Base-by-base conservation (phyloP, 176 grass and related monocot genomes). In the Canna indica region DNA sequence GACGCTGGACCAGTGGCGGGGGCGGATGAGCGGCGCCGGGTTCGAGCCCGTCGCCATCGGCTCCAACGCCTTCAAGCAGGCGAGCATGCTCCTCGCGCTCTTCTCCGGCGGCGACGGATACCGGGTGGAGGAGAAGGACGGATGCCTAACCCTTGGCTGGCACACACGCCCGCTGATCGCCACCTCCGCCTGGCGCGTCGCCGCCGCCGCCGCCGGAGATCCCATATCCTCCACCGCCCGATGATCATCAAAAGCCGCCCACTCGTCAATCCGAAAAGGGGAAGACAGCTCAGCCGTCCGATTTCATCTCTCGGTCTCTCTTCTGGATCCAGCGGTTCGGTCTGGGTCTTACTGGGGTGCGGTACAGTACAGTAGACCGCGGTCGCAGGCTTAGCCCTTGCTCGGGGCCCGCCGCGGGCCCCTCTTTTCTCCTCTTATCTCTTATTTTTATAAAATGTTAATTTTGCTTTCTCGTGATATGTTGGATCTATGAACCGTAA, bases 81-180 rank as follows among this genome's bases (percentile, higher is more conserved):
- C 73, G 0, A 30, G 75, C 24, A 69, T 79, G 22, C 20, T 64
- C 58, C 28, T 77, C 13, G 68, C 68, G 27, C 1, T 45, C 46
- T 50, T 41, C 12, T 26, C 35, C 0, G 76, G 80, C 0, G 3
- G 74, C 7, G 36, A 26, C 6, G 67, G 35, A 0, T 69, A 41
- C 8, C 44, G 65, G 26, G 77, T 44, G 18, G 42, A 25, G 9
- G 68, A 54, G 10, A 64, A 58, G 34, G 1, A 24, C 2, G 77
- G 73, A 0, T 83, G 80, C 69, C 70, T 83, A 30, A 74, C 78
- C 7, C 27, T 80, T 3, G 78, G 73, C 27, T 76, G 76, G 80
- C 69, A 71, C 41, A 68, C 41, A 5, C 66, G 44, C 16, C 76
- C 80, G 2, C 76, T 83, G 27, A 80, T 76, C 73, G 47, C 73